These are phyloP conservation scores for Talaromyces proteolyticus DNA, from an alignment of 495 filamentous ascomycete genomes.

Conservation along the genomic window DNA sequence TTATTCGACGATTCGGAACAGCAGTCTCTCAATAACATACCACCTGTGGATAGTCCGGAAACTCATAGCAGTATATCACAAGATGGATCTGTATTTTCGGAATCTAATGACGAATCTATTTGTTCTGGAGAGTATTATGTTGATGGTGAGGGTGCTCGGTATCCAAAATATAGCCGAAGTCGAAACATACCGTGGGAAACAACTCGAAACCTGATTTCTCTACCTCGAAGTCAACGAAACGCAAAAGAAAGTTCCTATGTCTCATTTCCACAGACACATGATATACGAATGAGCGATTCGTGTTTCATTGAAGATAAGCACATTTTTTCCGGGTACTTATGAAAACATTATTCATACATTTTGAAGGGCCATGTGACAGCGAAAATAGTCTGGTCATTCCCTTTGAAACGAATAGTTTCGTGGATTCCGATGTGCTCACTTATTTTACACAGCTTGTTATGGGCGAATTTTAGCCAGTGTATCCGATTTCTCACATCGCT, in stretches of 20 bases:
- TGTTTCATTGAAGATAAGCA: slow-evolving; percentile 3
- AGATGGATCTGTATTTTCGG: slow-evolving; percentile 13
- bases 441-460: slow-evolving; percentile 30
- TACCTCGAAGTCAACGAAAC: neutral
- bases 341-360: slow-evolving; percentile 29
- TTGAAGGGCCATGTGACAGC: slow-evolving; percentile 25
- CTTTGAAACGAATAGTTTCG: slow-evolving; percentile 34
- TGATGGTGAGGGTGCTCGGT: slow-evolving; percentile 25
- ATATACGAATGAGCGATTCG: slow-evolving; percentile 8
- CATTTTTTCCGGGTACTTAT: slow-evolving; percentile 27
- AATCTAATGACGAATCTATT: slow-evolving; percentile 15
- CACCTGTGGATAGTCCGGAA: neutral
- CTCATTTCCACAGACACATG: slow-evolving; percentile 18
- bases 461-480: slow-evolving; percentile 34
- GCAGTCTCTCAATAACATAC: neutral
- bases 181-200: slow-evolving; percentile 3
- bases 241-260: slow-evolving; percentile 11
- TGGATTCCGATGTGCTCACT: slow-evolving; percentile 20
- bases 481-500: slow-evolving; percentile 39
- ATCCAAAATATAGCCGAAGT: slow-evolving; percentile 24
- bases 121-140: slow-evolving; percentile 30
- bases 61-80: slow-evolving; percentile 1
- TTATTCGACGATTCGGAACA: neutral
- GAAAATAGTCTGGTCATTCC: slow-evolving; percentile 25
- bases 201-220: neutral